phyloP scores from a whole-genome alignment of 2,329 filamentous ascomycete genomes.

The Aspergillus piperis region DNA sequence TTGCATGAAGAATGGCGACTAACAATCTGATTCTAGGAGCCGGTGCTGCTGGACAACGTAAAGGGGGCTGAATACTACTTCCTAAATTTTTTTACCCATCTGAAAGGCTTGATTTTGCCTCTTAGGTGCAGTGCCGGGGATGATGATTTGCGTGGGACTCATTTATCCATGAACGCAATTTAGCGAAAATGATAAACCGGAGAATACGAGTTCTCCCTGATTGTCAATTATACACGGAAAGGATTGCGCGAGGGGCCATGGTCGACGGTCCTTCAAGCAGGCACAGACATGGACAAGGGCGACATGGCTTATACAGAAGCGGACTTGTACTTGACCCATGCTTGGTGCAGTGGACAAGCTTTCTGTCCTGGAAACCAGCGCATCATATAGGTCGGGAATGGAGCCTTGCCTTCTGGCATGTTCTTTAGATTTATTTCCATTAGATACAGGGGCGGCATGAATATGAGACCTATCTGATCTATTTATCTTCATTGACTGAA shows the following conservation, averaged over 20 bases:
- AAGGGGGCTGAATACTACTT: conserved; percentile 30
- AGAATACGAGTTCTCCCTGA: background rate
- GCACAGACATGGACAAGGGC: background rate
- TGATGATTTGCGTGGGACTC: background rate
- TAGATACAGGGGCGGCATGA: background rate
- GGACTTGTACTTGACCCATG: background rate
- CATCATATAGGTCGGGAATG: background rate
- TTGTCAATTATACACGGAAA: background rate
- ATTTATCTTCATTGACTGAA: too few species aligned
- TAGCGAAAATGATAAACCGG: background rate
- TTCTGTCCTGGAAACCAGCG: background rate
- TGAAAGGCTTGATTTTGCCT: background rate
- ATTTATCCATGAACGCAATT: background rate
- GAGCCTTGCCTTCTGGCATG: background rate
- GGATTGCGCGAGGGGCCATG: background rate
- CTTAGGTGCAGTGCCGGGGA: background rate
- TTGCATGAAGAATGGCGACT: background rate
- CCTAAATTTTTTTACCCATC: background rate
- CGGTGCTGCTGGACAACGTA: conserved; percentile 31
- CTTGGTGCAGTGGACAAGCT: background rate
- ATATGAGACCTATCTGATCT: background rate
- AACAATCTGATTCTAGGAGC: conserved; percentile 15
- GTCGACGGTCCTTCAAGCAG: background rate
- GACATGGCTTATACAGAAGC: background rate
- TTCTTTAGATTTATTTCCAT: background rate